Conservation (phyloP, 192 early-diverging fungal genomes). For the Coemansia sp. region DNA sequence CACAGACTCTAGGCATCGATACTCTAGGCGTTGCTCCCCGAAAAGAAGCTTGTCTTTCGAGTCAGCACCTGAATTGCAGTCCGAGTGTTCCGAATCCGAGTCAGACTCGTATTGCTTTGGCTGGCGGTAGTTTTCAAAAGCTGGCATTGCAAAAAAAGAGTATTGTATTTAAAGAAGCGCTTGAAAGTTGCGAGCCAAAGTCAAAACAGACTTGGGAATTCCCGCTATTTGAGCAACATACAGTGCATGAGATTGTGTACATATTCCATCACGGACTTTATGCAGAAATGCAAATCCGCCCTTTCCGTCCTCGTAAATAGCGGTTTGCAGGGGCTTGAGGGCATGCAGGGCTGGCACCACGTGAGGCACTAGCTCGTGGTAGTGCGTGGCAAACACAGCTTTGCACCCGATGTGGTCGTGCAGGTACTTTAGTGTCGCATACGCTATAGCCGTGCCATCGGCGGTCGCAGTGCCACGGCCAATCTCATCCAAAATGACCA, state of each 20-base stretch:
- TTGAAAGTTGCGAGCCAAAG: conserved; percentile 16
- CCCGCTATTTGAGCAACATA: conserved; percentile 72
- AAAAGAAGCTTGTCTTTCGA: too few relatives aligned
- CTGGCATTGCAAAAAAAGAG: neutral
- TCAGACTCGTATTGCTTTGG: too few relatives aligned
- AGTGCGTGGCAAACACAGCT: conserved; percentile 77
- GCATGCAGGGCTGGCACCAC: conserved; percentile 30
- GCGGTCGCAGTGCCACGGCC: conserved; percentile 63
- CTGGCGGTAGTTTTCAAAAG: too few relatives aligned
- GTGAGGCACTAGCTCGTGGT: conserved; percentile 67
- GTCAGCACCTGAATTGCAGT: too few relatives aligned
- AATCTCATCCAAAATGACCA: conserved; percentile 93
- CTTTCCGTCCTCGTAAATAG: conserved; percentile 32
- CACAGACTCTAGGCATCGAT: too few relatives aligned
- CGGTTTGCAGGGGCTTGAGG: conserved; percentile 28
- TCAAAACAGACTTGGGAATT: conserved; percentile 54
- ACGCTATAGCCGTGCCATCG: conserved; percentile 73
- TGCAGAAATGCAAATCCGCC: conserved; percentile 63
- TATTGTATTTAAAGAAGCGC: neutral
- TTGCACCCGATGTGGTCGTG: conserved; percentile 60
- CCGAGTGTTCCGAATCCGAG: too few relatives aligned
- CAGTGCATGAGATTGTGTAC: conserved; percentile 67
- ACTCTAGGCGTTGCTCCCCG: too few relatives aligned
- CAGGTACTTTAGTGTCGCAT: conserved; percentile 63
- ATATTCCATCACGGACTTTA: conserved; percentile 64